Base-by-base conservation (phyloP, 208 protist genomes). In the Spongospora subterranea region DNA sequence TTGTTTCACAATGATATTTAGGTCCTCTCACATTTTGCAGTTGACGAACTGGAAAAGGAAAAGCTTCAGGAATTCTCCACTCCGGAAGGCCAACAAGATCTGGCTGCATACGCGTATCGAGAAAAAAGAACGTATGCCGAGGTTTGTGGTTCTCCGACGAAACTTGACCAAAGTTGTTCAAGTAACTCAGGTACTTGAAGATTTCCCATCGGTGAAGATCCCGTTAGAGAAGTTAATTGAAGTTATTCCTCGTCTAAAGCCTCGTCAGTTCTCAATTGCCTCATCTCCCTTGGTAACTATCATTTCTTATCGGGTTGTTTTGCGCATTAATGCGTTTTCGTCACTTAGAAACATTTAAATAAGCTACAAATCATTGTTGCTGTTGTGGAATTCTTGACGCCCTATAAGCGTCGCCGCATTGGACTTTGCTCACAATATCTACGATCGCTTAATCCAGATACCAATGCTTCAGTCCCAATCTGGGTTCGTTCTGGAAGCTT, bases 261-360 rank as follows among this genome's bases (percentile, higher is more conserved):
- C 89, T 38, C 89, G 89, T 1, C 89, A 91, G 38, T 91, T 91
- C 66, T 91, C 89, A 11, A 91, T 91, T 17, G 89, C 89, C 6
- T 91, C 89, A 35, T 91, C 53, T 89, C 89, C 64, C 43, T 66
- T 6, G n/a, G n/a, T n/a, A n/a, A n/a, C n/a, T n/a, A n/a, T n/a
- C n/a, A n/a, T 24, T 88, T 88, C 32, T 88, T 46, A 40, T 88
- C 77, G 32, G 24, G 24, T 46, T 88, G 32, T 88, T 46, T 88
- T 88, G 60, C n/a, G 77, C n/a, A n/a, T n/a, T n/a, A n/a, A n/a
- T n/a, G n/a, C n/a, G n/a, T n/a, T n/a, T n/a, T n/a, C n/a, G n/a
- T n/a, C n/a, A n/a, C n/a, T n/a, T n/a, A n/a, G 11, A 43, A 13
- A 45, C 71, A 82, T 35, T 6, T 6, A 43, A 6, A 35, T 35